These are phyloP conservation scores for Aspergillus ochraceus DNA, from an alignment of 2,329 filamentous ascomycete species.

Conservation along the genomic window DNA sequence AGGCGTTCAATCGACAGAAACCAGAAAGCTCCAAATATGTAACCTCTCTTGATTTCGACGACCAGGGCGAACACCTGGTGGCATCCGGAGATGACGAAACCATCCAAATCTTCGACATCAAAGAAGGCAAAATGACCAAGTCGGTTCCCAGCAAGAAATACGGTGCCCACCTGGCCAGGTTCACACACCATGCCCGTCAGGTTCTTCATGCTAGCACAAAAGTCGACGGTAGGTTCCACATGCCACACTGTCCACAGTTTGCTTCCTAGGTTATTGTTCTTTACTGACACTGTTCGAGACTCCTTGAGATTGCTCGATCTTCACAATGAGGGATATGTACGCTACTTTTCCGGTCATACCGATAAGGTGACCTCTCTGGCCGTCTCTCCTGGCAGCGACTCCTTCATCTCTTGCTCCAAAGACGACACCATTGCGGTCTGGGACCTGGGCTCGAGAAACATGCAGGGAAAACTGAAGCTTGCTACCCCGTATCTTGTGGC, in stretches of 20 bases:
- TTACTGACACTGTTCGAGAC: slow-evolving; percentile 44
- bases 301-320: slow-evolving; percentile 79
- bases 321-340: slow-evolving; percentile 94
- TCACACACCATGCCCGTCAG: slow-evolving; percentile 86
- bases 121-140: slow-evolving; percentile 86
- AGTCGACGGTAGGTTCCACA: slow-evolving; percentile 66
- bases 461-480: slow-evolving; percentile 77
- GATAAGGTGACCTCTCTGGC: slow-evolving; percentile 78
- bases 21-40: slow-evolving; percentile 58
- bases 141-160: slow-evolving; percentile 94
- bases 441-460: slow-evolving; percentile 79
- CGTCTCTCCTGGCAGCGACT: slow-evolving; percentile 82
- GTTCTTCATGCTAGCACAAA: slow-evolving; percentile 97
- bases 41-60: slow-evolving; percentile 93
- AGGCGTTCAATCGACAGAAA: slow-evolving; percentile 38
- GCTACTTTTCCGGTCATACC: slow-evolving; percentile 92
- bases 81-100: slow-evolving; percentile 91
- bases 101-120: slow-evolving; percentile 91
- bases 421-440: slow-evolving; percentile 92
- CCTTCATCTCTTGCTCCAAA: slow-evolving; percentile 86
- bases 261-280: background rate
- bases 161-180: slow-evolving; percentile 88
- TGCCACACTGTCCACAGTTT: background rate
- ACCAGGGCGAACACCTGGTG: slow-evolving; percentile 88
- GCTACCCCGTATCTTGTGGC: slow-evolving; percentile 79